phyloP scores from a whole-genome alignment of 2,329 filamentous ascomycete genomes.

The Salinomyces thailandicus region DNA sequence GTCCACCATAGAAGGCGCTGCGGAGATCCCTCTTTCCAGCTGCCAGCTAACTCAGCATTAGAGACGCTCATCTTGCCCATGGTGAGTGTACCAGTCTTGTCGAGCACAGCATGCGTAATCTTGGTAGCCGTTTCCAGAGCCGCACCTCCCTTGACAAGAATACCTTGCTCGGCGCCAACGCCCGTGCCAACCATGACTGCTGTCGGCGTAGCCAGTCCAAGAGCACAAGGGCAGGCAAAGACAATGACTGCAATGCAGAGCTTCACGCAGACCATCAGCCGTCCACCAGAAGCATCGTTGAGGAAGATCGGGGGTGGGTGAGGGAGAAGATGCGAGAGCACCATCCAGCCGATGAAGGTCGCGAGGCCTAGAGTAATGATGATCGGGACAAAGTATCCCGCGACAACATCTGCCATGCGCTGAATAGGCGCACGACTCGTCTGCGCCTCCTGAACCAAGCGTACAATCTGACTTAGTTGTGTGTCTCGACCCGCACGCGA shows the following conservation, averaged over 20 bases:
- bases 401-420: constrained; percentile 77
- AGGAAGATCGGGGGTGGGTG: constrained; percentile 85
- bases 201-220: constrained; percentile 91
- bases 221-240: constrained; percentile 90
- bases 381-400: constrained; percentile 85
- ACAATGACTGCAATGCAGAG: constrained; percentile 98
- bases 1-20: constrained; percentile 81
- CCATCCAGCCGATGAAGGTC: constrained; percentile 89
- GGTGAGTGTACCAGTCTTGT: constrained; percentile 93
- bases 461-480: constrained; percentile 94
- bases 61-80: constrained; percentile 92
- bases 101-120: constrained; percentile 79
- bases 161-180: constrained; percentile 87
- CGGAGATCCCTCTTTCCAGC: constrained; percentile 61
- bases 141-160: constrained; percentile 93
- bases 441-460: constrained; percentile 94
- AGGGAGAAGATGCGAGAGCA: constrained; percentile 73
- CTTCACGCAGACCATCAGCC: constrained; percentile 92
- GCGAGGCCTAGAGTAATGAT: constrained; percentile 75
- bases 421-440: constrained; percentile 92
- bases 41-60: constrained; percentile 52
- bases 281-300: constrained; percentile 70
- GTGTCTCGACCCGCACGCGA: constrained; percentile 89
- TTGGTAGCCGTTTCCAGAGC: constrained; percentile 85
- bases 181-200: constrained; percentile 99